Base-by-base conservation (phyloP, 352 stramenopile species). In the Phytopythium vexans region DNA sequence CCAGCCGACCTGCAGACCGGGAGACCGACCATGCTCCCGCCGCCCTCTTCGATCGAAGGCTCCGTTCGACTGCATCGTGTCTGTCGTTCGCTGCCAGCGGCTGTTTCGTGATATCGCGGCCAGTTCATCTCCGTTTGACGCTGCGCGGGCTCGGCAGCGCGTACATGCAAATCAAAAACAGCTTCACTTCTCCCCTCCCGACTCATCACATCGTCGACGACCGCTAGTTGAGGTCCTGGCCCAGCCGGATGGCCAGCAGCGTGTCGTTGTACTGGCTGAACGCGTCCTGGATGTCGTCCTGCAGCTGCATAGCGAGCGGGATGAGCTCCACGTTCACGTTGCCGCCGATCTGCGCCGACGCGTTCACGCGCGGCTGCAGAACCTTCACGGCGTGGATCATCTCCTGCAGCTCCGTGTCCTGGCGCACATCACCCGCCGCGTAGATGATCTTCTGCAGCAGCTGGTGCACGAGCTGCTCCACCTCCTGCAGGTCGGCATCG, bases 221-320 rank as follows among this genome's bases (percentile, higher is more conserved):
- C 47, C 15, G 4, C 47, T 83, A 90, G 62, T 83, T 87, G 57
- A 89, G 78, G 61, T 93, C 86, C 68, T 92, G 86, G 54, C 83
- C 86, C 36, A 95, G 65, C 45, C 84, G 80, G 33, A 95, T 75
- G 33, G 86, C 86, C 63, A 95, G 54, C 42, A 95, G 50, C 61
- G 86, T 93, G 66, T 95, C 86, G 71, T 94, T 89, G 79, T 95
- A 95, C 80, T 95, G 86, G 70, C 88, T 94, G 68, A 95, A 93
- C 42, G 86, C 86, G 41, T 95, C 83, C 58, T 93, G 81, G 60
- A 95, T 95, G 64, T 95, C 83, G 62, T 95, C 86, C 56, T 95
- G 86, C 48, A 95, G 72, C 66, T 95, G 86, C 86, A 95, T 93
- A 35, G 83, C 86, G 49, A 95, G 64, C 38, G 83, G 86, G 44